Evolutionary conservation across 345 rosid genomes (phyloP).

Genomic region (Heritiera littoralis): DNA sequence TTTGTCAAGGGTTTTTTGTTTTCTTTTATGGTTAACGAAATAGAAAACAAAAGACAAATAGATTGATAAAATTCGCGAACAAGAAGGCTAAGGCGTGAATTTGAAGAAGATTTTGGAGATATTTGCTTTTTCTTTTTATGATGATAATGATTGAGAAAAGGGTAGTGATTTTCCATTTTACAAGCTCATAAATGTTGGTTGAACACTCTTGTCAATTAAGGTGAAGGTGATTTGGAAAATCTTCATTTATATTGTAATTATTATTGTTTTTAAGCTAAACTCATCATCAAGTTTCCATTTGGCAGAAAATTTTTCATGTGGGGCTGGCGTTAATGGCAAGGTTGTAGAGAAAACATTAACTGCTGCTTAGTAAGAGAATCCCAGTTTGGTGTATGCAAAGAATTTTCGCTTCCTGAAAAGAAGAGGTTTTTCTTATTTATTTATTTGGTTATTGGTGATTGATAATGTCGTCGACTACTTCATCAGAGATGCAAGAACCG

Average conservation of each 20-base stretch:
- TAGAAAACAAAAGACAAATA: neutral
- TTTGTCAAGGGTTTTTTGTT: neutral
- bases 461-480: conserved; percentile 38
- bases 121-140: neutral
- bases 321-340: neutral
- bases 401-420: neutral
- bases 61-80: neutral
- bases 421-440: neutral
- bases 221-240: neutral
- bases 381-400: neutral
- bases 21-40: conserved; percentile 29
- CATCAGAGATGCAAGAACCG: conserved; percentile 78
- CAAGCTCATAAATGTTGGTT: conserved; percentile 8
- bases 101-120: neutral
- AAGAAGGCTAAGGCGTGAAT: neutral
- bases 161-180: conserved; percentile 2
- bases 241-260: neutral
- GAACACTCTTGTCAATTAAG: conserved; percentile 17
- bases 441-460: conserved; percentile 4
- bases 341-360: neutral
- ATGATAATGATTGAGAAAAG: neutral
- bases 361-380: neutral
- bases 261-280: neutral
- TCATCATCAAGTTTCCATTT: conserved; percentile 15
- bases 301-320: neutral